Evolutionary conservation across 768 basidiomycete species (phyloP), one percentile per base, ranked within the genome.

Genomic region (Baorangia bicolor): DNA sequence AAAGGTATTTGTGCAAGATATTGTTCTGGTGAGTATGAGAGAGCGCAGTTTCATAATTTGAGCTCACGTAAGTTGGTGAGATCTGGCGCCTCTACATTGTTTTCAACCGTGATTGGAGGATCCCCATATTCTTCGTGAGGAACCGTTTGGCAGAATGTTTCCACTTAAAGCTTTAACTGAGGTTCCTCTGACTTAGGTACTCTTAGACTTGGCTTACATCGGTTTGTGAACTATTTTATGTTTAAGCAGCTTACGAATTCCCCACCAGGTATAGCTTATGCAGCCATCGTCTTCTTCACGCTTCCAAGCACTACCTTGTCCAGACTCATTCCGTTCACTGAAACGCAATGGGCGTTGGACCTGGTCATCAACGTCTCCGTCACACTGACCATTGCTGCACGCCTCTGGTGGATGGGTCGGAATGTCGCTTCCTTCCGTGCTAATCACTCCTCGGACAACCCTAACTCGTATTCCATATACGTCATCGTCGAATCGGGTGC

Each of bases 51-150:
- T 45, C 49, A n/a, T 38, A 9, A 25, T 12, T 21, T 13, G 7
- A 9, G 6, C 44, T 53, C 6, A 53, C 28, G 2, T 23, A 21
- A 16, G 10, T 10, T 12, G 28, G 18, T 54, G 10, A 67, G 58
- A 48, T 66, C 21, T 67, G 66, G 66, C 55, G 66, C 5, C 55
- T 67, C 23, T 64, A 67, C 39, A 21, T 65, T 30, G 66, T 67
- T 33, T 67, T 56, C 23, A 48, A 49, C 34, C 56, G 52, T 23
- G 56, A 62, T 45, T 67, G 66, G 66, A 65, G 48, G 25, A 33
- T 67, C 3, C 35, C 54, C 13, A 12, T 65, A 20, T 12, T 59
- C 33, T 62, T 65, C 16, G 66, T 67, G 51, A 44, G 65, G 14
- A 53, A 39, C 5, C 5, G 2, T 23, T 5, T 5, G 16, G 6